Conservation (phyloP, 2,329 filamentous ascomycete genomes). For the Pezicula rhizophila region DNA sequence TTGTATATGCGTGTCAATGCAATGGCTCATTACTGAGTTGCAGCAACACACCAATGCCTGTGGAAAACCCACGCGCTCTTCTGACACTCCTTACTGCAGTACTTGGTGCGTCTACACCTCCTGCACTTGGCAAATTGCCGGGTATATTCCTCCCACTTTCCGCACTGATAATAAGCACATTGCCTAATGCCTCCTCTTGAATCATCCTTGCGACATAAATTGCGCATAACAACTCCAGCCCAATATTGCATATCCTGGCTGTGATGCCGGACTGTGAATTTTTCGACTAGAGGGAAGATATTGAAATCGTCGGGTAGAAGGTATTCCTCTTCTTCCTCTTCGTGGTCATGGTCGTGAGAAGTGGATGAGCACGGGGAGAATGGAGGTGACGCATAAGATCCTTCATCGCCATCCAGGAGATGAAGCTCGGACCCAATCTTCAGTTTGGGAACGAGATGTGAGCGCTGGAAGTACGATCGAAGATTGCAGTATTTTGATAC, state of each 20-base stretch:
- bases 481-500: slow-evolving; percentile 98
- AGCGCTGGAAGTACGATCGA: slow-evolving; percentile 89
- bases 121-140: slow-evolving; percentile 97
- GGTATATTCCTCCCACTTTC: slow-evolving; percentile 96
- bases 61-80: slow-evolving; percentile 99
- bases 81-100: slow-evolving; percentile 99
- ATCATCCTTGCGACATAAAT: slow-evolving; percentile 96
- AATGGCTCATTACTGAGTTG: slow-evolving; percentile 30
- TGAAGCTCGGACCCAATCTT: slow-evolving; percentile 84
- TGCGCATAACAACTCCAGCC: slow-evolving; percentile 98
- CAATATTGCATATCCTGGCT: slow-evolving; percentile 99
- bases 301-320: slow-evolving; percentile 91
- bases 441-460: slow-evolving; percentile 85
- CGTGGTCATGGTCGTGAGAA: slow-evolving; percentile 32
- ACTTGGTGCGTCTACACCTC: slow-evolving; percentile 91
- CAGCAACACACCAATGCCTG: slow-evolving; percentile 91
- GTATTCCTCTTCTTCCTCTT: slow-evolving; percentile 78
- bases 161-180: slow-evolving; percentile 96
- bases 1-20: not conserved
- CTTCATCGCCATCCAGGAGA: slow-evolving; percentile 66
- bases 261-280: slow-evolving; percentile 93
- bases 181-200: slow-evolving; percentile 89
- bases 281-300: slow-evolving; percentile 96
- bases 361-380: slow-evolving; percentile 23
- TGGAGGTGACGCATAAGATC: slow-evolving; percentile 27